Evolutionary conservation across 2,329 filamentous ascomycete genomes (phyloP).

Genomic region (Fusarium verrucosum): DNA sequence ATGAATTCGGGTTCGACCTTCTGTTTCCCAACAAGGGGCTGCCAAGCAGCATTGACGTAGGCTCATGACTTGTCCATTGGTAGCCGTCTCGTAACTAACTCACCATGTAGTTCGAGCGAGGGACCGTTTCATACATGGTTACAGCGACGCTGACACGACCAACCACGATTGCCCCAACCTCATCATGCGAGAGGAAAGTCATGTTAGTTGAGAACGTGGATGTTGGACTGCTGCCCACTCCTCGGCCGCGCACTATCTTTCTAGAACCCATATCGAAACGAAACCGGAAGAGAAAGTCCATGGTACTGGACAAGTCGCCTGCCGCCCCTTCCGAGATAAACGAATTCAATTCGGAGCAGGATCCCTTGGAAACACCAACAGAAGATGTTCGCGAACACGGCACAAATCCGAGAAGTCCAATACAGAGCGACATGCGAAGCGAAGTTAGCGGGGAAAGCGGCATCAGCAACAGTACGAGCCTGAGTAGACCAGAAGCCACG

Average conservation of each 20-base stretch:
- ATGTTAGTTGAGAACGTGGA: conserved; percentile 85
- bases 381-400: conserved; percentile 52
- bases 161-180: conserved; percentile 82
- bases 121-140: conserved; percentile 90
- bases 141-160: conserved; percentile 90
- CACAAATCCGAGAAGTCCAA: conserved; percentile 53
- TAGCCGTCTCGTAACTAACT: conserved; percentile 15
- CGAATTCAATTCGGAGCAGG: conserved; percentile 49
- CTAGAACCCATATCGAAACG: conserved; percentile 85
- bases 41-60: conserved; percentile 94
- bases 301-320: conserved; percentile 56
- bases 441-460: conserved; percentile 77
- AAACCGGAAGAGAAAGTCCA: conserved; percentile 68
- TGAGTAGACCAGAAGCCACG: conserved; percentile 61
- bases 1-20: conserved; percentile 82
- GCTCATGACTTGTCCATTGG: conserved; percentile 47
- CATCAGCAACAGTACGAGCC: conserved; percentile 71
- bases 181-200: conserved; percentile 83
- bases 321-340: conserved; percentile 54
- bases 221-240: conserved; percentile 76
- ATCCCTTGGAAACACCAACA: conserved; percentile 53
- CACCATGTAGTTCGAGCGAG: conserved; percentile 82
- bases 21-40: conserved; percentile 74
- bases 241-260: conserved; percentile 83
- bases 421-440: conserved; percentile 68